phyloP scores from a whole-genome alignment of 1,284 basidiomycete genomes.

The Boletus smithii region DNA sequence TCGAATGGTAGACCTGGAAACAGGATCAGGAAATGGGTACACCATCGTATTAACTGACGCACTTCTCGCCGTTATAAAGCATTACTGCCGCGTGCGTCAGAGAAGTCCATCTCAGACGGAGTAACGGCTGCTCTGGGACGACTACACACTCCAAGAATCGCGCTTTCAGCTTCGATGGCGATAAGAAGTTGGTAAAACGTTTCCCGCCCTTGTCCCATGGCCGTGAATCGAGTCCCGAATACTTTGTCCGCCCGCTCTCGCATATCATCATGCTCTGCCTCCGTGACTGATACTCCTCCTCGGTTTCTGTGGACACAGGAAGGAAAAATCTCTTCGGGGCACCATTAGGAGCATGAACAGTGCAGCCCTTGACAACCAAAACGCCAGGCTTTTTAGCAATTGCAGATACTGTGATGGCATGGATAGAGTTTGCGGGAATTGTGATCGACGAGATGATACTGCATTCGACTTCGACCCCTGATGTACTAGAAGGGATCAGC shows the following conservation, averaged over 20 bases:
- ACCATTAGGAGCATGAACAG: conserved; percentile 74
- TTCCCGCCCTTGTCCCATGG: conserved; percentile 49
- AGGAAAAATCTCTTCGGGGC: conserved; percentile 70
- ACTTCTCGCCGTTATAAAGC: conserved; percentile 92
- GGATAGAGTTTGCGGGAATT: conserved; percentile 72
- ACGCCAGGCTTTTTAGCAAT: conserved; percentile 64
- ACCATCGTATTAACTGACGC: conserved; percentile 27
- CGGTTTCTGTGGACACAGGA: conserved; percentile 70
- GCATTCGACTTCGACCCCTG: conserved; percentile 74
- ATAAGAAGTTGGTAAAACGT: conserved; percentile 29
- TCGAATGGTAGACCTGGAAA: conserved; percentile 68
- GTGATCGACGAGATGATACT: conserved; percentile 52
- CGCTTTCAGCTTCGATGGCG: conserved; percentile 35
- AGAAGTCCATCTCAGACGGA: conserved; percentile 83
- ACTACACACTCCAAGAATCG: conserved; percentile 73
- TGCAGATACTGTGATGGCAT: conserved; percentile 71
- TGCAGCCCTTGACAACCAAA: conserved; percentile 75
- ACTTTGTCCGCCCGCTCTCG: conserved; percentile 67
- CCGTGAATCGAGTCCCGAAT: conserved; percentile 64
- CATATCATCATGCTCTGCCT: conserved; percentile 57
- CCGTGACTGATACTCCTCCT: conserved; percentile 60
- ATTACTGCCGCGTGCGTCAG: conserved; percentile 88
- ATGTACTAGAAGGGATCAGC: conserved; percentile 53
- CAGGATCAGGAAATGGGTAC: conserved; percentile 7
- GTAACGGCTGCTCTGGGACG: conserved; percentile 80